phyloP scores from a whole-genome alignment of 2,329 filamentous ascomycete species.

The Biscogniauxia mediterranea region DNA sequence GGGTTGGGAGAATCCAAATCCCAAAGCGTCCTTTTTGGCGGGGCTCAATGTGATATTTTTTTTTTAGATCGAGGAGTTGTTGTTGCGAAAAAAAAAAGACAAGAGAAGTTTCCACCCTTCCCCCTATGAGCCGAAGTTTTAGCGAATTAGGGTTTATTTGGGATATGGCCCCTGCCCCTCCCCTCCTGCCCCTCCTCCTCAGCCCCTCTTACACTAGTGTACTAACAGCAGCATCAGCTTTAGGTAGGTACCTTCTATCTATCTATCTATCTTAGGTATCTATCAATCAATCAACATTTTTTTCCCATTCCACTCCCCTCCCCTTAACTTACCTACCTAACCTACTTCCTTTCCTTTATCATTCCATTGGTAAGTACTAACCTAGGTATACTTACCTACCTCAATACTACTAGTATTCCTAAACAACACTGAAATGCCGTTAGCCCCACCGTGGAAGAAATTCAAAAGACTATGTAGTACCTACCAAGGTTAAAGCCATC shows the following conservation, averaged over 20 bases:
- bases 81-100: conserved; percentile 12
- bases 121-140: conserved; percentile 30
- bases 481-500: too few relatives aligned
- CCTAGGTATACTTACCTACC: too few relatives aligned
- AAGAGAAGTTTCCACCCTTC: background rate
- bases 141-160: conserved; percentile 33
- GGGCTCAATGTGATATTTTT: conserved; percentile 29
- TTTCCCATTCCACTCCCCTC: too few relatives aligned
- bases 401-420: too few relatives aligned
- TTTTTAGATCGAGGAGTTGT: conserved; percentile 8
- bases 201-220: background rate
- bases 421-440: too few relatives aligned
- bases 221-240: background rate
- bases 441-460: too few relatives aligned
- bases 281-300: too few relatives aligned
- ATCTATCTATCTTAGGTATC: too few relatives aligned
- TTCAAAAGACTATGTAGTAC: too few relatives aligned
- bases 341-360: background rate
- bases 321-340: too few relatives aligned
- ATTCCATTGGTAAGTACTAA: too few relatives aligned
- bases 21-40: conserved; percentile 13
- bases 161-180: conserved; percentile 15
- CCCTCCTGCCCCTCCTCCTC: background rate
- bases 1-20: conserved; percentile 17
- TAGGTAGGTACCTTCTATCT: background rate